Evolutionary conservation across 371 early-diverging fungal species (phyloP).

Genomic region (Mortierella sp.): DNA sequence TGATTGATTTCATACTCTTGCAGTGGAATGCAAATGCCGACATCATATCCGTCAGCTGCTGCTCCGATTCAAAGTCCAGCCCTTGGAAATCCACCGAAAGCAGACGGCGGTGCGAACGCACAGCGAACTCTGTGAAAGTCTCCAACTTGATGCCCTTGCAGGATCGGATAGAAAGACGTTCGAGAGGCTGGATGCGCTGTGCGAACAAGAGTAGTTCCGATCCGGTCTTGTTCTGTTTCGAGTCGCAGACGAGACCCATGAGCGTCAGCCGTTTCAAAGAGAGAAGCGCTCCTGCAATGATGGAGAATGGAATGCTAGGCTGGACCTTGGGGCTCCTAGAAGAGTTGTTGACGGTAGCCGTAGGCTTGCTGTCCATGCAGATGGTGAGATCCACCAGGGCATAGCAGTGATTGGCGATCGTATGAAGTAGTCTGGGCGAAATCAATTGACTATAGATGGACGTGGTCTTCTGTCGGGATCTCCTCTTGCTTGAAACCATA

Average conservation of each 20-base stretch:
- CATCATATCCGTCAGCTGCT: slow-evolving; percentile 41
- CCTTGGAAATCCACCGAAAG: slow-evolving; percentile 41
- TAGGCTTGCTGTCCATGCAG: slow-evolving; percentile 35
- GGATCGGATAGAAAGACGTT: slow-evolving; percentile 42
- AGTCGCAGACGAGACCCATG: slow-evolving; percentile 43
- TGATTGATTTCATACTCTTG: slow-evolving; percentile 33
- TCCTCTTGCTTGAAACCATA: slow-evolving; percentile 20
- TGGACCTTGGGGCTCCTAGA: slow-evolving; percentile 7
- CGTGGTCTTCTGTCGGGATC: slow-evolving; percentile 44
- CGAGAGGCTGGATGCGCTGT: slow-evolving; percentile 30
- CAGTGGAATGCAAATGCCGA: slow-evolving; percentile 38
- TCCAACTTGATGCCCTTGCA: slow-evolving; percentile 38
- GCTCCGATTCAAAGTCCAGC: slow-evolving; percentile 28
- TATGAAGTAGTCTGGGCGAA: slow-evolving; percentile 49
- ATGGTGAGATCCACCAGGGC: slow-evolving; percentile 49
- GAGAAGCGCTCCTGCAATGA: slow-evolving; percentile 40
- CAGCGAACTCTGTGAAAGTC: slow-evolving; percentile 30
- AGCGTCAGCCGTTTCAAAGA: slow-evolving; percentile 42
- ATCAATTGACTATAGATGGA: slow-evolving; percentile 50
- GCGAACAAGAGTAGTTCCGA: slow-evolving; percentile 46
- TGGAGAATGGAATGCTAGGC: slow-evolving; percentile 46
- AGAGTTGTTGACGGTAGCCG: background rate
- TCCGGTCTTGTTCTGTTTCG: slow-evolving; percentile 43
- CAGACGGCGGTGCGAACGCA: slow-evolving; percentile 23
- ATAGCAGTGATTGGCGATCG: slow-evolving; percentile 45